Conservation (phyloP, 371 early-diverging fungal species). For the Lichtheimia hyalospora region DNA sequence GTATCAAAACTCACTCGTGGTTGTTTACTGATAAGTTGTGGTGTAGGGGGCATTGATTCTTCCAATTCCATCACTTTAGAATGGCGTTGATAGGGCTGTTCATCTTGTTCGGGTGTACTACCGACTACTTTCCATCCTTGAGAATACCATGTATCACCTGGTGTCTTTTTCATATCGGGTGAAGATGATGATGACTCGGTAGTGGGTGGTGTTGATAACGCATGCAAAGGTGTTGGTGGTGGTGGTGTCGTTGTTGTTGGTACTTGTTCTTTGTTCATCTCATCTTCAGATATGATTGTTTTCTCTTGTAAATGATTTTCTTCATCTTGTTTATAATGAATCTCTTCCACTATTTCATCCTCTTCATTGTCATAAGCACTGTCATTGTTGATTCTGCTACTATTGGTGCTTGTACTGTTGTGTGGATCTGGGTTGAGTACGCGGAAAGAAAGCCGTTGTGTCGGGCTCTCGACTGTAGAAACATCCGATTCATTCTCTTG, state of each 20-base stretch:
- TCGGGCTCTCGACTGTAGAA: not conserved
- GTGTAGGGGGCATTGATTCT: not conserved
- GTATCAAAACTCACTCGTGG: conserved; percentile 3
- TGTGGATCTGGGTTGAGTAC: conserved; percentile 5
- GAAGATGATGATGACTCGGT: conserved; percentile 5
- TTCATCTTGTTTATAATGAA: conserved; percentile 3
- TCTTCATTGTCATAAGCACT: conserved; percentile 1
- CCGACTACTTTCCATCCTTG: conserved; percentile 9
- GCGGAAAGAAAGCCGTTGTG: conserved; percentile 8
- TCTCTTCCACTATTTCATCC: not conserved
- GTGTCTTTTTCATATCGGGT: not conserved
- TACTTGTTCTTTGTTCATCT: not conserved
- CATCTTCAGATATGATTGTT: not conserved
- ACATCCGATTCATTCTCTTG: not conserved
- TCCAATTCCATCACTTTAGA: conserved; percentile 6
- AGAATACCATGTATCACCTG: not conserved
- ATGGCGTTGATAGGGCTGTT: not conserved
- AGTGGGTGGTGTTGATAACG: conserved; percentile 6
- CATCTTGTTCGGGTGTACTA: not conserved
- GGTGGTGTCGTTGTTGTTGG: not conserved
- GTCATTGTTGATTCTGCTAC: not conserved
- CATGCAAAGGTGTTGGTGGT: conserved; percentile 6
- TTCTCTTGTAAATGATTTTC: not conserved
- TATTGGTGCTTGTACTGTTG: not conserved
- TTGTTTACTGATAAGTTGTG: not conserved